Base-by-base conservation (phyloP, 2,329 filamentous ascomycete genomes). In the Verticillium dahliae region DNA sequence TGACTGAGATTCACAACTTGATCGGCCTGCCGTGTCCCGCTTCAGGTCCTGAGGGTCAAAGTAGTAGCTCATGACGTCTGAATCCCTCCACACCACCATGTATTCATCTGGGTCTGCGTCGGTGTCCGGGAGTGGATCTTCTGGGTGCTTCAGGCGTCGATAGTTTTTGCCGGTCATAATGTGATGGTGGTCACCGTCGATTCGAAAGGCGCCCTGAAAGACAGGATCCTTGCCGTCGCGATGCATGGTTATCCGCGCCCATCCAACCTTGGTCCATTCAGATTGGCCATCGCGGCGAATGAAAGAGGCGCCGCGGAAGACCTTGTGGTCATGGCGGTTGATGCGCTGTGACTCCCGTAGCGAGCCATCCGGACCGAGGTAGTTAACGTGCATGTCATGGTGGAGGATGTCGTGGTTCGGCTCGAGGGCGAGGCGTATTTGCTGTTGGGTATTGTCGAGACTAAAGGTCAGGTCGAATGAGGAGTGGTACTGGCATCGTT, bases 61-160 rank as follows among this genome's bases (percentile, higher is more conserved):
- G 27, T 73, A 71, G 62, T 72, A 68, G 18, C 73, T 69, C 37
- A 78, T 73, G 70, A 97, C 86, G 73, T 99, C 95, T 34, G 92
- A 96, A 71, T 98, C 93, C 66, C 93, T 86, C 83, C 91, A 98
- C 1, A 97, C 83, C 39, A 97, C 82, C 93, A 99, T 95, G 71
- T 85, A 89, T 64, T 96, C 90, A 37, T 87, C 83, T 4, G 71
- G 69, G 22, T 78, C 80, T 56, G 78, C 75, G 35, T 80, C 71
- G 34, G 71, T 66, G 14, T 83, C 76, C 7, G 91, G 73, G 33
- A 83, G 78, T 2, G 92, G 91, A 72, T 99, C 95, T 55, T 87
- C 78, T 27, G 78, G 73, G 64, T 91, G 85, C 70, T 85, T 89
- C 56, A 91, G 92, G 66, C 85, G 81, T 71, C 85, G 81, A 71